These are phyloP conservation scores for Populus nigra DNA, from an alignment of 345 rosid genomes.

Conservation along the genomic window DNA sequence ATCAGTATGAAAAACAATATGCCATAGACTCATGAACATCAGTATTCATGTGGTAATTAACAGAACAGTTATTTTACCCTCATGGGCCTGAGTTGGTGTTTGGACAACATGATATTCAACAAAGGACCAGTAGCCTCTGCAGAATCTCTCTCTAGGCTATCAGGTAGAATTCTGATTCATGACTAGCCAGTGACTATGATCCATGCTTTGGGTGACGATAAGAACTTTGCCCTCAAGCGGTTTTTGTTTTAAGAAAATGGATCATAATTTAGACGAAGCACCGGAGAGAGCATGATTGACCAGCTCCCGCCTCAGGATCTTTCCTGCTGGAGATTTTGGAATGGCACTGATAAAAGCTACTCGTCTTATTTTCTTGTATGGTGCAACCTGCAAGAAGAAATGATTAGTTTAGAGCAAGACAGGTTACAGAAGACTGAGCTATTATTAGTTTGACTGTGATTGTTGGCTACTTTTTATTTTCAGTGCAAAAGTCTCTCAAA, in stretches of 20 bases:
- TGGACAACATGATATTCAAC: not conserved
- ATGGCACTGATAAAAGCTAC: constrained; percentile 69
- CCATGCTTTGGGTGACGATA: not conserved
- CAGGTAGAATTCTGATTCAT: not conserved
- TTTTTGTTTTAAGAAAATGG: not conserved
- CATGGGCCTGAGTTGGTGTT: not conserved
- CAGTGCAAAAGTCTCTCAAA: not conserved
- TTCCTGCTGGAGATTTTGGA: constrained; percentile 76
- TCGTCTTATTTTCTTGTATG: constrained; percentile 77
- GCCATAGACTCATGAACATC: not conserved
- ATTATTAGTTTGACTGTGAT: not conserved
- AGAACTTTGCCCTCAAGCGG: not conserved
- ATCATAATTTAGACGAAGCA: constrained; percentile 42
- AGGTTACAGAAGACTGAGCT: too few relatives aligned
- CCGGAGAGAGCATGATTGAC: constrained; percentile 37
- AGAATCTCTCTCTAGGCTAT: not conserved
- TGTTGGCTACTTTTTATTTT: too few relatives aligned
- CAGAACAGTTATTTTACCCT: not conserved
- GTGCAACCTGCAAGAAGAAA: constrained; percentile 69
- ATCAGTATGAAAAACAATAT: not conserved
- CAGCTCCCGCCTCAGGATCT: constrained; percentile 76
- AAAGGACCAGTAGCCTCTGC: not conserved
- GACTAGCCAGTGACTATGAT: not conserved
- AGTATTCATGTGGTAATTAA: too few relatives aligned
- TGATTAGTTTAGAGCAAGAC: not conserved